Conservation (phyloP, 331 rosid species). For the Ulmus americana region DNA sequence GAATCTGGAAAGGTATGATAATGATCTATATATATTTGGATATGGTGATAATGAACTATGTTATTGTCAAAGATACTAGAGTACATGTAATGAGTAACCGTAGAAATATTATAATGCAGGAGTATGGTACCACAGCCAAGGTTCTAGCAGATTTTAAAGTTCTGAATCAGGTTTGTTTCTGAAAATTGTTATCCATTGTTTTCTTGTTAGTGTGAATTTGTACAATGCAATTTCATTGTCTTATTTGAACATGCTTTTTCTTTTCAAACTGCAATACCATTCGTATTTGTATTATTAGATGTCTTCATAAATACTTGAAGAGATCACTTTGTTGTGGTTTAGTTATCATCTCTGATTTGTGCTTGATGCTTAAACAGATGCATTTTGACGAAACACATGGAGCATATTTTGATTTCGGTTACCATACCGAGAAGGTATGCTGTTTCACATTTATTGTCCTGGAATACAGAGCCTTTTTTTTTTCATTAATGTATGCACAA, state of each 20-base stretch:
- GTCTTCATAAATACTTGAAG: too few relatives aligned
- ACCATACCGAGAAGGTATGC: slow-evolving; percentile 82
- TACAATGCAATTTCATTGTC: background rate
- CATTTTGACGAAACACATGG: slow-evolving; percentile 61
- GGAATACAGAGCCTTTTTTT: too few relatives aligned
- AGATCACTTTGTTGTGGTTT: background rate
- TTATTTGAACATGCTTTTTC: too few relatives aligned
- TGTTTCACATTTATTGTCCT: too few relatives aligned
- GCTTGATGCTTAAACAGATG: slow-evolving; percentile 52
- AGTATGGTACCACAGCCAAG: slow-evolving; percentile 47
- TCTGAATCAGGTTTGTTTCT: slow-evolving; percentile 56
- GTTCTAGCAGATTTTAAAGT: slow-evolving; percentile 56
- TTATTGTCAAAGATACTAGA: too few relatives aligned
- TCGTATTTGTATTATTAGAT: too few relatives aligned
- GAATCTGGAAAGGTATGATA: slow-evolving; percentile 47
- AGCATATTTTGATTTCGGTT: slow-evolving; percentile 80
- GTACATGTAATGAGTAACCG: slow-evolving; percentile 3
- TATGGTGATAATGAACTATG: too few relatives aligned
- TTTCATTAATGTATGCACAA: too few relatives aligned
- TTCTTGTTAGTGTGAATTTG: background rate
- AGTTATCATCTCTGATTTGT: slow-evolving; percentile 18
- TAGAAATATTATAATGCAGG: slow-evolving; percentile 42
- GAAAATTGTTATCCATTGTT: background rate
- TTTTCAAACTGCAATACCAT: too few relatives aligned
- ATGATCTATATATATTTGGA: too few relatives aligned